A percentile compares a stretch with the other conserved stretches of the same genome.
Evolutionary conservation across 2,329 filamentous ascomycete species (phyloP).

Genomic region (Neopestalotiopsis rosae): DNA sequence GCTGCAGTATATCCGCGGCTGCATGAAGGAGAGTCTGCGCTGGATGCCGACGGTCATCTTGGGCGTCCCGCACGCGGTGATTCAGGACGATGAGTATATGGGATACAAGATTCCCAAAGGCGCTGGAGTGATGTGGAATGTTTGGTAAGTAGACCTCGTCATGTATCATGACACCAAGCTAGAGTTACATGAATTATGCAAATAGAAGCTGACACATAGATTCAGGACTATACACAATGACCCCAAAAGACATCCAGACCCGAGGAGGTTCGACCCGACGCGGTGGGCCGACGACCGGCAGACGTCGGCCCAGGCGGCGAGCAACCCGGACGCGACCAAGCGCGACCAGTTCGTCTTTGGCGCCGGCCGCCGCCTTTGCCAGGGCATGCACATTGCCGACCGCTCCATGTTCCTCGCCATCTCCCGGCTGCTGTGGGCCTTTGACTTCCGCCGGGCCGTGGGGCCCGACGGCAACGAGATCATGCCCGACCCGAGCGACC

Average conservation of each 20-base stretch:
- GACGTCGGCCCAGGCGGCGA: slow-evolving; percentile 32
- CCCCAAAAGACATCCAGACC: slow-evolving; percentile 41
- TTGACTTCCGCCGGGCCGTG: slow-evolving; percentile 36
- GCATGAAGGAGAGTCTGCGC: slow-evolving; percentile 60
- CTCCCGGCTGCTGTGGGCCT: slow-evolving; percentile 53
- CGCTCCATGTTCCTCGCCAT: slow-evolving; percentile 53
- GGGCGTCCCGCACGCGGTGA: slow-evolving; percentile 51
- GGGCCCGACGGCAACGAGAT: slow-evolving; percentile 21
- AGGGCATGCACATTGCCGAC: slow-evolving; percentile 60
- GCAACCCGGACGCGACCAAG: slow-evolving; percentile 43
- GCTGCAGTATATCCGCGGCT: slow-evolving; percentile 57
- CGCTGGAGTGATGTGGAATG: slow-evolving; percentile 38
- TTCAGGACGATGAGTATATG: slow-evolving; percentile 46
- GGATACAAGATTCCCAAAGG: slow-evolving; percentile 51
- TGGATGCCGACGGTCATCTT: slow-evolving; percentile 48
- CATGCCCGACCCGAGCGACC: slow-evolving; percentile 18
- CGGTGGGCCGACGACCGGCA: slow-evolving; percentile 28
- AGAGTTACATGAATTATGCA: too few species aligned
- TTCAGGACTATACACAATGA: slow-evolving; percentile 53
- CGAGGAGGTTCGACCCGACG: slow-evolving; percentile 45
- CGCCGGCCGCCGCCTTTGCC: slow-evolving; percentile 60
- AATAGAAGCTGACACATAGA: too few species aligned
- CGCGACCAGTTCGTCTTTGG: slow-evolving; percentile 62
- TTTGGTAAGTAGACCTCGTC: too few species aligned
- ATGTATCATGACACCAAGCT: too few species aligned